Evolutionary conservation across 306 rosid species (phyloP).

Genomic region (Cucurbita ficifolia): DNA sequence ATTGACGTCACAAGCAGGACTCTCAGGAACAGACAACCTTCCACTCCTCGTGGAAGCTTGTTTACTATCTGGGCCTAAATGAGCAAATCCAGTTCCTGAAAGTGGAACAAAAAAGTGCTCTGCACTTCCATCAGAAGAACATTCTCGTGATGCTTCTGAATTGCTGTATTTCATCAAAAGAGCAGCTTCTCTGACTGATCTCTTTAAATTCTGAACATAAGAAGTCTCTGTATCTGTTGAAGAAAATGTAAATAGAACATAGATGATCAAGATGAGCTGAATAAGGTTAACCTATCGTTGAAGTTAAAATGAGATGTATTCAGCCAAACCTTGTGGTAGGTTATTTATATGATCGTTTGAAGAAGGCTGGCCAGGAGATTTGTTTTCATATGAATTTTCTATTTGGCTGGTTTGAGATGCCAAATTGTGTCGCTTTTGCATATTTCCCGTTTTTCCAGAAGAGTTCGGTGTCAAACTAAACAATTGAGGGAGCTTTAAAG

Average conservation of each 20-base stretch:
- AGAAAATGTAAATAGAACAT: constrained; percentile 2
- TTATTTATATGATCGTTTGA: constrained; percentile 37
- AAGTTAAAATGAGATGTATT: constrained; percentile 10
- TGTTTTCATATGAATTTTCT: constrained; percentile 50
- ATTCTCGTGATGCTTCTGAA: constrained; percentile 49
- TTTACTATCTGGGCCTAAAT: constrained; percentile 45
- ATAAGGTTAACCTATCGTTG: constrained; percentile 3
- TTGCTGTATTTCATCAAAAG: constrained; percentile 36
- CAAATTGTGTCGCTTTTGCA: constrained; percentile 49
- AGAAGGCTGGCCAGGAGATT: constrained; percentile 42
- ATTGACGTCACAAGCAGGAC: constrained; percentile 27
- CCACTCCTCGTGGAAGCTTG: constrained; percentile 50
- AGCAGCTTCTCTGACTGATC: constrained; percentile 91
- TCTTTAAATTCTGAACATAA: constrained; percentile 59
- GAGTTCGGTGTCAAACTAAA: constrained; percentile 77
- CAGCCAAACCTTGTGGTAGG: constrained; percentile 55
- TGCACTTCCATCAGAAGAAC: constrained; percentile 64
- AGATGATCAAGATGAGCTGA: constrained; percentile 10
- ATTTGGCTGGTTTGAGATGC: constrained; percentile 53
- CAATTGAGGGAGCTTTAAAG: constrained; percentile 92
- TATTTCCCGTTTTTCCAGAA: constrained; percentile 74
- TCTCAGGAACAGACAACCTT: constrained; percentile 40
- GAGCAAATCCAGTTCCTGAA: constrained; percentile 62
- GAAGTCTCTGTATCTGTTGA: constrained; percentile 40
- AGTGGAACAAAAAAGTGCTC: constrained; percentile 84